These are phyloP conservation scores for Floccularia luteovirens DNA, from an alignment of 768 basidiomycete species.

Conservation along the genomic window DNA sequence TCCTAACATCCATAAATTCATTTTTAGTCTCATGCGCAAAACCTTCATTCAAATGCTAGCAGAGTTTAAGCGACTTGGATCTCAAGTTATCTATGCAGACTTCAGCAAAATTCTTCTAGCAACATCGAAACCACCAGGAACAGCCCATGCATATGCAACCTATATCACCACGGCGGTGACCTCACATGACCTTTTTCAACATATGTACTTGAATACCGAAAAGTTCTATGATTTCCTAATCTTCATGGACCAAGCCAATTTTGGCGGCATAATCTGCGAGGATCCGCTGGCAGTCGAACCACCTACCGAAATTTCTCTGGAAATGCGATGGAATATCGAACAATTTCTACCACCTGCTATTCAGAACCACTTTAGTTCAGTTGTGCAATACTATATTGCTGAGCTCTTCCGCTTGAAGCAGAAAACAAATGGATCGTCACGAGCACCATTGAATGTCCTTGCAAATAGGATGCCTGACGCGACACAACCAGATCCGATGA, in stretches of 20 bases:
- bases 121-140: constrained; percentile 93
- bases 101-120: constrained; percentile 86
- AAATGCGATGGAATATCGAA: constrained; percentile 91
- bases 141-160: constrained; percentile 91
- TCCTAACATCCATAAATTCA: constrained; percentile 85
- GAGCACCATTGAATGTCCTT: constrained; percentile 68
- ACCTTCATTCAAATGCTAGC: constrained; percentile 95
- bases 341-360: constrained; percentile 81
- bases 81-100: constrained; percentile 89
- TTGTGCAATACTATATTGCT: constrained; percentile 77
- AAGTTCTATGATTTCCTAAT: constrained; percentile 91
- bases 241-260: constrained; percentile 94
- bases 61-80: constrained; percentile 93
- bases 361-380: constrained; percentile 66
- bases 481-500: constrained; percentile 60
- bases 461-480: constrained; percentile 55
- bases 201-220: constrained; percentile 79
- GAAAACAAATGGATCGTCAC: constrained; percentile 45
- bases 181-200: constrained; percentile 92
- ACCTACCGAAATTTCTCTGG: constrained; percentile 61
- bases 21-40: constrained; percentile 96
- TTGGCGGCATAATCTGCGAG: constrained; percentile 83
- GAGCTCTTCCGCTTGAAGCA: constrained; percentile 76
- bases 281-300: constrained; percentile 64
- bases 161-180: constrained; percentile 93